These are phyloP conservation scores for Scleroderma bovista DNA, from an alignment of 768 basidiomycete species.

Conservation along the genomic window DNA sequence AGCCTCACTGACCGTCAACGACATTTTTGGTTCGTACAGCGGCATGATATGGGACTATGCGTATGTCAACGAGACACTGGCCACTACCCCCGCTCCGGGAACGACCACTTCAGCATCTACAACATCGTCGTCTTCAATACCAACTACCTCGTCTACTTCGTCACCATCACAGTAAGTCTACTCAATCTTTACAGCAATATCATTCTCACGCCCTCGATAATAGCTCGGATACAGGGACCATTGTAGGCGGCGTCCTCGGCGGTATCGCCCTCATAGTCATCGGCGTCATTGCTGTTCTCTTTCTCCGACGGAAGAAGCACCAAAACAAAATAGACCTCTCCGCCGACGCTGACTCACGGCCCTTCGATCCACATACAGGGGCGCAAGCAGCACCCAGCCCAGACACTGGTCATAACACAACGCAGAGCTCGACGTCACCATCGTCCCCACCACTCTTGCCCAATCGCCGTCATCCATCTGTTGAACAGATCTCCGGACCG, in stretches of 20 bases:
- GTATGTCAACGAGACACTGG: conserved; percentile 15
- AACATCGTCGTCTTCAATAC: not conserved
- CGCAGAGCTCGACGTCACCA: not conserved
- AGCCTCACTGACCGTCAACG: conserved; percentile 10
- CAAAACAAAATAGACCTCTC: conserved; percentile 5
- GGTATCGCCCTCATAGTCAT: not conserved
- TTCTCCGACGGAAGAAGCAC: conserved; percentile 8
- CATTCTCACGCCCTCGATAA: not conserved
- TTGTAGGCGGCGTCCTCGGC: conserved; percentile 13
- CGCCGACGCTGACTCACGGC: not conserved
- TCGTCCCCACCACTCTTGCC: conserved; percentile 4
- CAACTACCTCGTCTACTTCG: not conserved
- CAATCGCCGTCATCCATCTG: conserved; percentile 4
- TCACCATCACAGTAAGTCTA: conserved; percentile 11
- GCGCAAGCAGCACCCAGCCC: not conserved
- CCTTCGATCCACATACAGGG: not conserved
- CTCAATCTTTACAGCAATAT: not conserved
- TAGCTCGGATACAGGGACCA: conserved; percentile 5
- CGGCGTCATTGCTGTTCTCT: conserved; percentile 5
- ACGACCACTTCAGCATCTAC: not conserved
- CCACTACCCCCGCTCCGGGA: conserved; percentile 1
- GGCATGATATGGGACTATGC: conserved; percentile 23
- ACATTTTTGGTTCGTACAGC: conserved; percentile 17
- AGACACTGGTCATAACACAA: not conserved
- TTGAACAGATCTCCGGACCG: not conserved